Conservation (phyloP, 1,139 yeast genomes). For the Blastobotrys malaysiensis region DNA sequence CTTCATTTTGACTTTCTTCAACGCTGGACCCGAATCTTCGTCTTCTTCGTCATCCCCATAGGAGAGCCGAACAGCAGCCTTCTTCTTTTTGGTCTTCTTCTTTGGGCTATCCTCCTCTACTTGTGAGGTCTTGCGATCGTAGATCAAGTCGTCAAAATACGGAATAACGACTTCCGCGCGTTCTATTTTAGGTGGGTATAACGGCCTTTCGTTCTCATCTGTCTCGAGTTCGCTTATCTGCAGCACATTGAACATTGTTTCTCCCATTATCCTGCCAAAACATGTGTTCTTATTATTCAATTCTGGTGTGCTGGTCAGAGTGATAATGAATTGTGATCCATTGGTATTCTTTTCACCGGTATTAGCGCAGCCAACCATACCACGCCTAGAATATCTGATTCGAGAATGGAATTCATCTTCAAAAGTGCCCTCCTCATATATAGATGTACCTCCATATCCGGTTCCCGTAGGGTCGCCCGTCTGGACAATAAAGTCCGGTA, state of each 20-base stretch:
- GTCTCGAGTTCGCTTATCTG: conserved; percentile 50
- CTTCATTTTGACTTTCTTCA: conserved; percentile 38
- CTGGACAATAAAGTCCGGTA: conserved; percentile 40
- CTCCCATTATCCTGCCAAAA: conserved; percentile 61
- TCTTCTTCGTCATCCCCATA: conserved; percentile 36
- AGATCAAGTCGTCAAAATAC: conserved; percentile 46
- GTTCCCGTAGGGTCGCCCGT: conserved; percentile 36
- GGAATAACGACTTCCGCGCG: conserved; percentile 42
- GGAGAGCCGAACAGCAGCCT: conserved; percentile 25
- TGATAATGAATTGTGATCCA: conserved; percentile 50
- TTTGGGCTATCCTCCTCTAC: conserved; percentile 5
- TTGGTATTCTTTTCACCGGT: conserved; percentile 33
- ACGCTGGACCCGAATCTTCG: conserved; percentile 19
- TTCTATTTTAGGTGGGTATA: conserved; percentile 48
- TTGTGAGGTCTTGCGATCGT: conserved; percentile 8
- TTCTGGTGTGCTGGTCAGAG: conserved; percentile 41
- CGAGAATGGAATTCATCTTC: conserved; percentile 52
- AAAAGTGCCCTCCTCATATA: conserved; percentile 28
- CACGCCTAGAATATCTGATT: conserved; percentile 49
- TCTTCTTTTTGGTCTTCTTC: conserved; percentile 15
- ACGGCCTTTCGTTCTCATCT: conserved; percentile 39
- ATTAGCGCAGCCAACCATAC: conserved; percentile 50
- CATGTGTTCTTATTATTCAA: conserved; percentile 47
- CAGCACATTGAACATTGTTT: conserved; percentile 50
- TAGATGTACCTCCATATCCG: conserved; percentile 31